A percentile compares a stretch with the other conserved stretches of the same genome.
Evolutionary conservation across 73 alveolate genomes (phyloP).

Genomic region (Breviolum minutum): DNA sequence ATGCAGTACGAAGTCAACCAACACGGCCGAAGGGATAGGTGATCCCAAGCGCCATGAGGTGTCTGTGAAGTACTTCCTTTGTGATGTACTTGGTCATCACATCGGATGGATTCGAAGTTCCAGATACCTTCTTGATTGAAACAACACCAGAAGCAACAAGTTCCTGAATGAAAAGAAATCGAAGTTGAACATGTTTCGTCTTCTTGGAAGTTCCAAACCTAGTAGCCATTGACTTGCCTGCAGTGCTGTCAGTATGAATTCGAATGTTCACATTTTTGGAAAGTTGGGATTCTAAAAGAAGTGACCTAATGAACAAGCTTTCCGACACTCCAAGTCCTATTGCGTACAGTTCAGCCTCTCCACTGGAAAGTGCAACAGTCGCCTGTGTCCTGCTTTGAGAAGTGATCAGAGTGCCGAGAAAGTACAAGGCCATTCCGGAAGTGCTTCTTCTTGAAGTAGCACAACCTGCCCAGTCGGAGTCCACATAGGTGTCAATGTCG

Average conservation of each 20-base stretch:
- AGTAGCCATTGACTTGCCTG: constrained; percentile 2
- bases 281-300: neutral
- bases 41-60: neutral
- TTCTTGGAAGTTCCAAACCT: constrained; percentile 24
- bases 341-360: constrained; percentile 35
- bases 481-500: neutral
- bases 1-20: neutral
- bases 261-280: neutral
- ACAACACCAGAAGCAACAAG: neutral
- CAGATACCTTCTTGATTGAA: constrained; percentile 17
- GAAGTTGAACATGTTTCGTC: constrained; percentile 21
- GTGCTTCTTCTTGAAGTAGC: neutral
- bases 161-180: constrained; percentile 1
- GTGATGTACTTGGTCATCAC: neutral
- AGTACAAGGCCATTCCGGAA: neutral
- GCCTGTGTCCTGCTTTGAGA: neutral
- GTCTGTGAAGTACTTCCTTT: constrained; percentile 10
- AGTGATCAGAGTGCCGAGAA: neutral
- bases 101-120: constrained; percentile 16
- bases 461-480: constrained; percentile 19
- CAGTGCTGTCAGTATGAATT: neutral
- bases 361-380: neutral
- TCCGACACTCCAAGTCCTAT: constrained; percentile 12
- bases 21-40: neutral
- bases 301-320: neutral